Evolutionary conservation across 345 rosid species (phyloP).

Genomic region (Dipteronia sinensis): DNA sequence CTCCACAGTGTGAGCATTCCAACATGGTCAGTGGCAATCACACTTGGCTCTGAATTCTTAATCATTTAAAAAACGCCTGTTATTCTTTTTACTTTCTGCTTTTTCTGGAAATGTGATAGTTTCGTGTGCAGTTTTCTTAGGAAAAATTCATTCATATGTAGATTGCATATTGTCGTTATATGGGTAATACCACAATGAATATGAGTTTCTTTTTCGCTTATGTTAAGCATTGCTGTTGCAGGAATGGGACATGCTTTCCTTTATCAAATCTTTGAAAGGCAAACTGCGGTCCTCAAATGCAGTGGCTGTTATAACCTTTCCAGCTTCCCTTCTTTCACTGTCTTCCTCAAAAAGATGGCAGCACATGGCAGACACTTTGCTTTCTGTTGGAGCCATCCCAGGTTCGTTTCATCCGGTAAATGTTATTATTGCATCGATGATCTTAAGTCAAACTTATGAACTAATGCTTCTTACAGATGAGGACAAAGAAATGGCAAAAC

Average conservation of each 20-base stretch:
- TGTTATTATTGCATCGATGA: neutral
- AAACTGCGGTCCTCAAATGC: conserved; percentile 76
- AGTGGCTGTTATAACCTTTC: conserved; percentile 76
- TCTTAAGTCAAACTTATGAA: conserved; percentile 14
- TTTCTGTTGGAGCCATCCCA: conserved; percentile 85
- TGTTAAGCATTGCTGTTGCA: conserved; percentile 27
- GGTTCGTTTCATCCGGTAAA: conserved; percentile 41
- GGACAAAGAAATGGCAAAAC: conserved; percentile 78
- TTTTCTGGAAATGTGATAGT: neutral
- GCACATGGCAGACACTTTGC: conserved; percentile 83
- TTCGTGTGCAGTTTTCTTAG: neutral
- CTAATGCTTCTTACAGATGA: conserved; percentile 49
- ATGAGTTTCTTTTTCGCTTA: neutral
- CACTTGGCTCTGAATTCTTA: conserved; percentile 17
- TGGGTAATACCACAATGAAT: neutral
- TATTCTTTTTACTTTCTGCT: neutral
- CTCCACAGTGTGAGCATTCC: conserved; percentile 78
- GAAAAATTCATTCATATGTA: neutral
- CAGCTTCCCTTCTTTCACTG: conserved; percentile 69
- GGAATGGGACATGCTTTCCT: conserved; percentile 92
- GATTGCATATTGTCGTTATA: neutral
- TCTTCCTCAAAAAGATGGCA: conserved; percentile 76
- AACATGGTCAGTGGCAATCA: conserved; percentile 49
- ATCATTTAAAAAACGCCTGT: conserved; percentile 6
- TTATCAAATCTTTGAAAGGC: conserved; percentile 73